A percentile compares a stretch with the other conserved stretches of the same genome.
These are phyloP conservation scores for Apiospora hydei DNA, from an alignment of 2,329 filamentous ascomycete genomes.

Conservation along the genomic window DNA sequence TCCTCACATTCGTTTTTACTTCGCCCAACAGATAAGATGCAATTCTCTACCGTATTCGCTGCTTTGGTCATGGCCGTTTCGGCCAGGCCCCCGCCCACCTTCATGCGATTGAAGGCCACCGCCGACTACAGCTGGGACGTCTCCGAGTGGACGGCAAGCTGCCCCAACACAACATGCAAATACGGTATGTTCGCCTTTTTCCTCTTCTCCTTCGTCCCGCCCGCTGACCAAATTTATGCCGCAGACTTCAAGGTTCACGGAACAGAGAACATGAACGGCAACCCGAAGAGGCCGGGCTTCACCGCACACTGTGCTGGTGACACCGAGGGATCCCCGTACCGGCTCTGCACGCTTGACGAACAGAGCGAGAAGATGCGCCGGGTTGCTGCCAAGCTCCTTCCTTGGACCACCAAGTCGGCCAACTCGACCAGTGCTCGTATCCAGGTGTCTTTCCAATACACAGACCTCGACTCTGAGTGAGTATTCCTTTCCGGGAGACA, in stretches of 20 bases:
- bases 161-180: slow-evolving; percentile 31
- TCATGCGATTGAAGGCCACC: slow-evolving; percentile 35
- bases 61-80: slow-evolving; percentile 33
- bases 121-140: slow-evolving; percentile 39
- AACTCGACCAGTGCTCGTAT: slow-evolving; percentile 33
- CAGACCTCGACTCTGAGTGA: slow-evolving; percentile 37
- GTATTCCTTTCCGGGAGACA: slow-evolving; percentile 23
- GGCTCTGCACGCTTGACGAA: slow-evolving; percentile 36
- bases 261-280: slow-evolving; percentile 34
- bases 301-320: slow-evolving; percentile 41
- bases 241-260: slow-evolving; percentile 44
- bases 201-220: too few relatives aligned
- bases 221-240: not conserved
- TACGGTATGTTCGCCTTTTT: slow-evolving; percentile 35
- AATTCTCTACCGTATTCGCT: slow-evolving; percentile 35
- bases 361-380: slow-evolving; percentile 33
- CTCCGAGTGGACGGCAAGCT: slow-evolving; percentile 38
- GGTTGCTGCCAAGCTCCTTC: slow-evolving; percentile 42
- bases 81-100: slow-evolving; percentile 32
- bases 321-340: slow-evolving; percentile 39
- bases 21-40: slow-evolving; percentile 40
- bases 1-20: slow-evolving; percentile 18
- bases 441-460: slow-evolving; percentile 42
- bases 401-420: slow-evolving; percentile 30
- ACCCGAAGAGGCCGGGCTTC: slow-evolving; percentile 40